Percentiles rank a stretch among this genome's conserved stretches.
These are phyloP conservation scores for Ophiostoma quercus DNA, from an alignment of 2,329 filamentous ascomycete species.

Conservation along the genomic window DNA sequence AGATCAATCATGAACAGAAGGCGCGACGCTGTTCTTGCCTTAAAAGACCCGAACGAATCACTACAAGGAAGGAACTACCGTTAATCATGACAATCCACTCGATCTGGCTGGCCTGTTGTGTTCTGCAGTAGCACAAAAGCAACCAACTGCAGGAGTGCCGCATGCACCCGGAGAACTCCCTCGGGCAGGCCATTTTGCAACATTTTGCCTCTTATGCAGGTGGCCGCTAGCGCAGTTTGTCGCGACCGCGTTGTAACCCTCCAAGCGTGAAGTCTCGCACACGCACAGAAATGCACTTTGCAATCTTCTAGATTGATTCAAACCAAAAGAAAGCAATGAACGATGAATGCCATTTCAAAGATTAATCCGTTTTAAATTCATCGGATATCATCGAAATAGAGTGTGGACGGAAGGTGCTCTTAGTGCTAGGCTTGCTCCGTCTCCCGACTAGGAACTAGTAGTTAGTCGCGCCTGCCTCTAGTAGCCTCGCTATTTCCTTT, in stretches of 20 bases:
- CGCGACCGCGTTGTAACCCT: constrained; percentile 25
- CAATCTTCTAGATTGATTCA: neutral
- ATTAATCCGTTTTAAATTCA: neutral
- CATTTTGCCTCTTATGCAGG: constrained; percentile 1
- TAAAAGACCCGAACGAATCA: neutral
- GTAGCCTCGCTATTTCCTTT: constrained; percentile 10
- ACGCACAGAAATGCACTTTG: neutral
- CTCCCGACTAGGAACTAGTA: neutral
- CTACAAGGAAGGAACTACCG: neutral
- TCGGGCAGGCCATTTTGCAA: neutral
- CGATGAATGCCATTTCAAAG: neutral
- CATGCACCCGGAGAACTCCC: constrained; percentile 1
- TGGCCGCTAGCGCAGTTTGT: constrained; percentile 22
- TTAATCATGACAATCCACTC: neutral
- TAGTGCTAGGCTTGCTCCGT: constrained; percentile 7
- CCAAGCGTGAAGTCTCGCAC: constrained; percentile 4
- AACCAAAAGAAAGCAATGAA: neutral
- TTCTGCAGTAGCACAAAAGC: constrained; percentile 7
- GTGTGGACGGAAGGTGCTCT: neutral
- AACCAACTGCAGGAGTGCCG: neutral
- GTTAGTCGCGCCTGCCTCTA: neutral
- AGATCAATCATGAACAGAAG: neutral
- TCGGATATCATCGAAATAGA: neutral
- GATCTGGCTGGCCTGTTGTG: neutral
- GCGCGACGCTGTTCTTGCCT: neutral